Percentiles rank a stretch among this genome's conserved stretches.
These are phyloP conservation scores for Yamadazyma atlantica DNA, from an alignment of 1,139 yeast genomes.

Conservation along the genomic window DNA sequence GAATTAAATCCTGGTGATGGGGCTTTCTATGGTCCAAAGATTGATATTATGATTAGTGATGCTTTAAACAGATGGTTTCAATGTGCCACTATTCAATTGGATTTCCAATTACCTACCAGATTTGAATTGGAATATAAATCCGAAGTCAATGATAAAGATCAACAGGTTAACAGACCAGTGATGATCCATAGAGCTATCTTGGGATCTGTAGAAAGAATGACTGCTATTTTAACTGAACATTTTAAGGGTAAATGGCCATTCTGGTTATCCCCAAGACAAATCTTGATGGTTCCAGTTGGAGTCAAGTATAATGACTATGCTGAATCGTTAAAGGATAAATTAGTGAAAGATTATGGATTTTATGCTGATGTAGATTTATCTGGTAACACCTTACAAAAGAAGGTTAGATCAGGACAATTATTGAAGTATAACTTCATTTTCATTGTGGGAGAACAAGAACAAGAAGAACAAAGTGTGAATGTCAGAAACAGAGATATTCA, in stretches of 20 bases:
- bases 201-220: conserved; percentile 98
- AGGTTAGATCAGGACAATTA: conserved; percentile 93
- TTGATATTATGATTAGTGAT: conserved; percentile 90
- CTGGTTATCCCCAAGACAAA: conserved; percentile 98
- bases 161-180: conserved; percentile 65
- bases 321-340: conserved; percentile 65
- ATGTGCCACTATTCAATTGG: conserved; percentile 97
- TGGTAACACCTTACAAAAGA: conserved; percentile 94
- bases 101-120: conserved; percentile 93
- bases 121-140: conserved; percentile 86
- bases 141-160: conserved; percentile 55
- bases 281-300: conserved; percentile 93
- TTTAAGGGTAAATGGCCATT: conserved; percentile 98
- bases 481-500: conserved; percentile 90
- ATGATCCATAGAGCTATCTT: conserved; percentile 98
- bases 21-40: conserved; percentile 98
- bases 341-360: conserved; percentile 66
- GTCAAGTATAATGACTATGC: conserved; percentile 90
- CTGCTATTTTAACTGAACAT: conserved; percentile 95
- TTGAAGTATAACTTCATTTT: conserved; percentile 91
- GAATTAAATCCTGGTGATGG: conserved; percentile 94
- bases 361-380: conserved; percentile 89
- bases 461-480: conserved; percentile 73
- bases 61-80: conserved; percentile 94
- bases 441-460: conserved; percentile 95